Evolutionary conservation across 805 yeast species (phyloP), one percentile per base, ranked within the genome.

Genomic region (Metschnikowia aberdeeniae): DNA sequence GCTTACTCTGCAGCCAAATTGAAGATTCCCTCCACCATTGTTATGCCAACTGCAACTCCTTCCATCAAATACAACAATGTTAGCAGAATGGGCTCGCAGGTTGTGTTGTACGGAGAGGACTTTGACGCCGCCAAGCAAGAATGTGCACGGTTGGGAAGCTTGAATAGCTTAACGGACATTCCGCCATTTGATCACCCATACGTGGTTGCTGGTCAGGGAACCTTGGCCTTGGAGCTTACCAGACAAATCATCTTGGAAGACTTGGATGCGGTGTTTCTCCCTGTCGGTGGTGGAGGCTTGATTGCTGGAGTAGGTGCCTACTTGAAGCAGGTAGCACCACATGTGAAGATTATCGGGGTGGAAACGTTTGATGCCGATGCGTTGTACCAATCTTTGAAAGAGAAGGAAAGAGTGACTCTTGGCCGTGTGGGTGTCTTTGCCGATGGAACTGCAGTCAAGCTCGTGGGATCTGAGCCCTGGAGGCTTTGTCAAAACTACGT

Each of bases 151-250:
- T 68, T 93, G 43, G 69, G 85, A 24, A 68, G 69, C 27, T 81
- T 82, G 58, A 77, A 88, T 47, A 89, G 88, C 11, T 72, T 88
- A 57, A 86, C 93, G 5, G 85, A 89, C 57, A 86, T 93, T 36
- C 99, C 99, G n/a, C 99, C 99, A 0, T 93, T 93, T 62, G 96
- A 93, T 61, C 97, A 93, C 60, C 99, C 99, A 1, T 88, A 84
- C 56, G 97, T 93, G 53, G 89, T 93, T 67, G 99, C 99, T 7
- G 99, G 99, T 20, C 99, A 93, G 67, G 99, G 98, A 48, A 93
- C 99, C 22, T 84, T 92, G 51, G 99, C 96, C 3, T 78, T 90
- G 79, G 99, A 93, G 67, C 70, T 93, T 22, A 70, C 93, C 44
- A 81, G 97, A 63, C 99, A 93, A 69, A 76, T 89, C 29, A 82